phyloP scores from a whole-genome alignment of 768 basidiomycete species.

The Pulveroboletus ravenelii region DNA sequence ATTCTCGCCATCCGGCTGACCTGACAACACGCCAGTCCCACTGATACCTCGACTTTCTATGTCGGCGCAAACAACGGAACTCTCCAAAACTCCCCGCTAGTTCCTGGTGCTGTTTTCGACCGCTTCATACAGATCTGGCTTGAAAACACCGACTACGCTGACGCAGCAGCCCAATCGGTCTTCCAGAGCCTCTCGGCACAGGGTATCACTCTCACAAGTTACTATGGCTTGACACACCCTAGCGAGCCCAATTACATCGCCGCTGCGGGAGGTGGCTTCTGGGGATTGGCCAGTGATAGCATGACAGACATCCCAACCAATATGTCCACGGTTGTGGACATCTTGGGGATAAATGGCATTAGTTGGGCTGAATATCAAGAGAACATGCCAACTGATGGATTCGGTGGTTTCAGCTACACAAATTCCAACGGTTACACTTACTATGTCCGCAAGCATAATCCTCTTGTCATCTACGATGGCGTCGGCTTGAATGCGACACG shows the following conservation, averaged over 20 bases:
- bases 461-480: constrained; percentile 47
- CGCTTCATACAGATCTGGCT: constrained; percentile 56
- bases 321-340: constrained; percentile 54
- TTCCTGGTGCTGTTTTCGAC: constrained; percentile 42
- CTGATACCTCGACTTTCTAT: constrained; percentile 35
- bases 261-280: constrained; percentile 49
- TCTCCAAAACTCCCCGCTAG: constrained; percentile 34
- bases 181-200: constrained; percentile 41
- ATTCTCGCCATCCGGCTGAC: neutral
- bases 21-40: constrained; percentile 17
- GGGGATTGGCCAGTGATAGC: constrained; percentile 42
- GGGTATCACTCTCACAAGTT: constrained; percentile 45
- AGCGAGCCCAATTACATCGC: constrained; percentile 59
- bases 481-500: constrained; percentile 41
- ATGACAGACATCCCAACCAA: constrained; percentile 35
- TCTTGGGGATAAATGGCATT: constrained; percentile 52
- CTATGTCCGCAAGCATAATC: constrained; percentile 57
- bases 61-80: constrained; percentile 40
- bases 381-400: constrained; percentile 50
- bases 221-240: constrained; percentile 50
- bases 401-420: constrained; percentile 38
- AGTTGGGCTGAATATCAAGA: constrained; percentile 64
- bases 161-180: constrained; percentile 20
- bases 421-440: constrained; percentile 18
- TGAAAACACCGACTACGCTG: constrained; percentile 55